These are phyloP conservation scores for Backusella psychrophila DNA, from an alignment of 192 early-diverging fungal species.

Conservation along the genomic window DNA sequence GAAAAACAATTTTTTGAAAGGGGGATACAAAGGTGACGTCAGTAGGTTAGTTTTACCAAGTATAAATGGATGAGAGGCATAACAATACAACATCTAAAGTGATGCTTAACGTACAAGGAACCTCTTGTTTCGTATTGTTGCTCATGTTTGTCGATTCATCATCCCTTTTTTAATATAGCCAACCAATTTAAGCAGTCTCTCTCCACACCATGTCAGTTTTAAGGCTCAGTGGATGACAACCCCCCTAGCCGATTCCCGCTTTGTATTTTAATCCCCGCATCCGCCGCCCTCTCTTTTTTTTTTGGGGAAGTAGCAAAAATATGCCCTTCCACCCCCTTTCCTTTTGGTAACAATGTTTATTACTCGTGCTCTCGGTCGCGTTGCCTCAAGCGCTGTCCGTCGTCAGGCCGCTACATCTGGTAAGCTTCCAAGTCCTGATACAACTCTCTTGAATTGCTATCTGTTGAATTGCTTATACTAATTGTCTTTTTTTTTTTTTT, in stretches of 20 bases:
- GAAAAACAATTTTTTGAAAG: neutral
- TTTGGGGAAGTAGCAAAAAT: constrained; percentile 13
- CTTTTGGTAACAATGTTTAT: constrained; percentile 27
- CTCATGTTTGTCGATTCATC: neutral
- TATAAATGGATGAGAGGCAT: neutral
- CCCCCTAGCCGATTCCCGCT: neutral
- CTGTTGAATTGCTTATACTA: neutral
- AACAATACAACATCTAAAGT: neutral
- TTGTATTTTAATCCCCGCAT: constrained; percentile 8
- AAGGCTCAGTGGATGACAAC: constrained; percentile 6
- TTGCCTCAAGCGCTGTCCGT: constrained; percentile 24
- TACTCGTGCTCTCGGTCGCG: constrained; percentile 29
- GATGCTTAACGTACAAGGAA: neutral
- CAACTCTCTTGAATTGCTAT: neutral
- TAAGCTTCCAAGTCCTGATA: neutral
- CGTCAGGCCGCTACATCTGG: constrained; percentile 18
- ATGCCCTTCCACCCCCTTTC: constrained; percentile 16
- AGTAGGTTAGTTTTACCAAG: neutral
- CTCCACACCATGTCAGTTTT: constrained; percentile 7
- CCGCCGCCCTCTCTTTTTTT: constrained; percentile 1
- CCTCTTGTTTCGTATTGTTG: neutral
- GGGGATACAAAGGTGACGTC: constrained; percentile 2
- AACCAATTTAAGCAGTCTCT: neutral
- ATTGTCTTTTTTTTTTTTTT: neutral
- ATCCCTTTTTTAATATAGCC: too few relatives aligned